Evolutionary conservation across 352 stramenopile genomes (phyloP), one percentile per base, ranked within the genome.

Genomic region (Thraustochytrium striatum): DNA sequence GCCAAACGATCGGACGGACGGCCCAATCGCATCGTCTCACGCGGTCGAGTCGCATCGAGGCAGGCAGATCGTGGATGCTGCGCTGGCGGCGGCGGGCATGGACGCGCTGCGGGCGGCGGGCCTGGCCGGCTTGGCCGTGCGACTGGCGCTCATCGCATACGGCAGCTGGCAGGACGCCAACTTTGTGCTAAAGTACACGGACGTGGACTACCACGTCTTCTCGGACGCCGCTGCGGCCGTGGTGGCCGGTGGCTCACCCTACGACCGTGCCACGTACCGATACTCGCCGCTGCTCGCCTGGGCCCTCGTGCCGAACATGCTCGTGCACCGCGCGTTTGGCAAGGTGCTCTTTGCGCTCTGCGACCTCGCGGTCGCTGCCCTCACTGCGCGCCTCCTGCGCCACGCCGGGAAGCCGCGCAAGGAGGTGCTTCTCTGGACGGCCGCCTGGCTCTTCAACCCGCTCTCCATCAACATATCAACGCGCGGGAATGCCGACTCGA

Each of bases 151-250:
- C 7, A 75, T 80, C 36, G 36, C 28, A 7, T 80, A 80, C 47
- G 70, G 32, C 11, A 39, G 32, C 35, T 81, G 32, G 55, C 70
- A 80, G 1, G 70, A 80, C 36, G 61, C 38, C 19, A 21, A 81
- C 59, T 19, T 80, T 21, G 69, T 35, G 38, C 28, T 94, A 70
- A 95, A 95, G 78, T 99, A 99, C 84, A 99, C 97, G 19, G 97
- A 99, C 79, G 92, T 99, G 44, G 97, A 99, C 87, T 99, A 99
- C 85, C 88, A 97, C 57, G 96, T 99, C 28, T 98, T 99, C 87
- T 95, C 91, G 32, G 97, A 99, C 86, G 96, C 94, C 3, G 94
- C 96, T 21, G 84, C 87, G 28, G 89, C 97, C 81, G 85, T 99
- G 47, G 86, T 88, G 25, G 62, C 87, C 11, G 86, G 85, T 32